Base-by-base conservation (phyloP, 164 flowering plant species). In the Liquidambar formosana region DNA sequence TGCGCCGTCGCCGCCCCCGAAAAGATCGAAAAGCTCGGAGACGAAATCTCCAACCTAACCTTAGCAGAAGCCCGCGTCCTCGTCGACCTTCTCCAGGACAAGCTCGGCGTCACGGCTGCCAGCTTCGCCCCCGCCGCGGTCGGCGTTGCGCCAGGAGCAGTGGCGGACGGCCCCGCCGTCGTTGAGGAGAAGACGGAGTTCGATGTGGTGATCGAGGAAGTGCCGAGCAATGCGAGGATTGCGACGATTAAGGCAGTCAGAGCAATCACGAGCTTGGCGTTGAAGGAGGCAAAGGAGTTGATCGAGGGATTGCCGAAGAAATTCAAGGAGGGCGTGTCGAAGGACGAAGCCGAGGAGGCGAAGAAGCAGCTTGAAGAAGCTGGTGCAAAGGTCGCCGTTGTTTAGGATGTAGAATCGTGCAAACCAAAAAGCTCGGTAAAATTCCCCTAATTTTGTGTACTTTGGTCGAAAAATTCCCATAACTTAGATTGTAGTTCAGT, bases 141-240 rank as follows among this genome's bases (percentile, higher is more conserved):
- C 1, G 90, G 71, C 12, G 94, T 71, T 19, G 87, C 78, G 0
- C 81, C 86, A 0, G 84, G 74, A 1, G 81, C 73, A 2, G 41
- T 2, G 4, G 41, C 8, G n/a, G 96, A 33, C 19, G 73, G 23
- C 5, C 75, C 88, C 0, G 83, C 81, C 1, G 89, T 41, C 0
- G 94, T 78, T 2, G 97, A 87, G 84, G 99, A 95, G 97, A 81
- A 95, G 90, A 93, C 98, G 60, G 99, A 95, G 81, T 95, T 95
- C 77, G 98, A 95, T 47, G 95, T 95, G 5, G 76, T 86, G 28
- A 95, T 95, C 57, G 91, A 89, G 59, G 98, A 95, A 0, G 99
- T 95, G 18, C 98, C 98, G 12, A 90, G 87, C 69, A 93, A 75
- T 61, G 84, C 90, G 23, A 88, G 98, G 64, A 95, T 95, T 38